A percentile compares a stretch with the other conserved stretches of the same genome.
These are phyloP conservation scores for Polygonum maritimum DNA, from an alignment of 148 eudicot genomes.

Conservation along the genomic window DNA sequence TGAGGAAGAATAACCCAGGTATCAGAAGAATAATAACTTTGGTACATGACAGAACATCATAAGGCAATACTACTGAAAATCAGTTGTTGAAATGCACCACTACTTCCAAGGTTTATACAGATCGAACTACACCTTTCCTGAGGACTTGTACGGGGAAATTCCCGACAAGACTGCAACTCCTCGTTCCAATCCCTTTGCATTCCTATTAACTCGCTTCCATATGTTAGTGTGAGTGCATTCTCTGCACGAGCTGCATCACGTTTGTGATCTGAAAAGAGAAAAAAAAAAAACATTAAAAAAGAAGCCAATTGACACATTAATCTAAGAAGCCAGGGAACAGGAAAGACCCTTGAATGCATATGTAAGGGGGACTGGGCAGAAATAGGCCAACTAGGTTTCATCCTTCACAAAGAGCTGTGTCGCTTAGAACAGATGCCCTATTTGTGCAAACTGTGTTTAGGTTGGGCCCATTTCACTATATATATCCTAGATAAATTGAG, in stretches of 20 bases:
- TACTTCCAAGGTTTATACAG: background rate
- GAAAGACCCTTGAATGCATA: background rate
- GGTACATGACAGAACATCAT: background rate
- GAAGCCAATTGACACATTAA: background rate
- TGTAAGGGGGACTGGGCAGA: background rate
- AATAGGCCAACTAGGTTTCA: background rate
- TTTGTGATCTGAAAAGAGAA: conserved; percentile 51
- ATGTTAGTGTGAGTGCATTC: conserved; percentile 75
- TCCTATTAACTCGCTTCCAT: conserved; percentile 94
- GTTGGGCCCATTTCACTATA: background rate
- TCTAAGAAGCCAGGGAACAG: no score
- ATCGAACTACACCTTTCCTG: conserved; percentile 61
- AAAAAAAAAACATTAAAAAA: conserved; percentile 1
- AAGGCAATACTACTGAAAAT: background rate
- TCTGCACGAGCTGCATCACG: conserved; percentile 99
- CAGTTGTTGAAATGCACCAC: background rate
- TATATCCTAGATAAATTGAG: background rate
- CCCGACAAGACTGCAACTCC: conserved; percentile 95
- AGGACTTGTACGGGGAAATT: conserved; percentile 80
- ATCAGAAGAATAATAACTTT: background rate
- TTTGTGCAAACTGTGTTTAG: background rate
- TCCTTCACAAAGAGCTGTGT: background rate
- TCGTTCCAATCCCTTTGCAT: conserved; percentile 99
- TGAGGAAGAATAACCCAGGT: background rate
- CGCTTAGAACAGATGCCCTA: background rate